A percentile compares a stretch with the other conserved stretches of the same genome.
phyloP scores from a whole-genome alignment of 2,329 filamentous ascomycete genomes.

The Neopestalotiopsis rosae region DNA sequence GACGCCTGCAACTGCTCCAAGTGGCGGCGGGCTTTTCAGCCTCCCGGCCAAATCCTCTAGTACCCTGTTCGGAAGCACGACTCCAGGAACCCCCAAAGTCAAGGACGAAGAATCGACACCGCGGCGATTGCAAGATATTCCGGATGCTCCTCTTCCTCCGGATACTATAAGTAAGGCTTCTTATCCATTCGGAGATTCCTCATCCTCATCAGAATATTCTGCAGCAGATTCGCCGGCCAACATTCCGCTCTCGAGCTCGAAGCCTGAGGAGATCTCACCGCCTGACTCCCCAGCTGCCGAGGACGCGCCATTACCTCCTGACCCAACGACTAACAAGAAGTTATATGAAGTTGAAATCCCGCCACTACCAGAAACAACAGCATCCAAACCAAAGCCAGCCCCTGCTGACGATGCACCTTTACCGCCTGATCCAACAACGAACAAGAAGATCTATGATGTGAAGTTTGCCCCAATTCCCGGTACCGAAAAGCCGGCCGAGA shows the following conservation, averaged over 20 bases:
- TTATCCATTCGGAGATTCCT: conserved; percentile 56
- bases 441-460: conserved; percentile 36
- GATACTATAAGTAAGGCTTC: conserved; percentile 59
- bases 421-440: conserved; percentile 43
- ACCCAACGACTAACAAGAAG: conserved; percentile 43
- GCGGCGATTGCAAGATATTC: conserved; percentile 31
- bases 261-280: conserved; percentile 16
- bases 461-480: conserved; percentile 29
- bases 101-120: conserved; percentile 43
- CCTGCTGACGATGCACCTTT: conserved; percentile 42
- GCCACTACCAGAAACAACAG: conserved; percentile 31
- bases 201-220: conserved; percentile 56
- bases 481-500: conserved; percentile 26
- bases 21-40: conserved; percentile 39
- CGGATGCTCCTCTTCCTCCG: conserved; percentile 54
- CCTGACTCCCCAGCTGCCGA: conserved; percentile 28
- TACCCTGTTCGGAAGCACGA: conserved; percentile 26
- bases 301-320: conserved; percentile 50
- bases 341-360: conserved; percentile 33
- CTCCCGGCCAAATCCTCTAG: conserved; percentile 32
- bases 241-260: conserved; percentile 36
- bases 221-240: conserved; percentile 33
- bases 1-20: conserved; percentile 38
- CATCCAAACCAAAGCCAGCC: conserved; percentile 26
- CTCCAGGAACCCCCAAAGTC: conserved; percentile 32